Percentiles rank a stretch among this genome's conserved stretches.
Conservation (phyloP, 805 yeast genomes). For the Zygotorulaspora chibaensis region DNA sequence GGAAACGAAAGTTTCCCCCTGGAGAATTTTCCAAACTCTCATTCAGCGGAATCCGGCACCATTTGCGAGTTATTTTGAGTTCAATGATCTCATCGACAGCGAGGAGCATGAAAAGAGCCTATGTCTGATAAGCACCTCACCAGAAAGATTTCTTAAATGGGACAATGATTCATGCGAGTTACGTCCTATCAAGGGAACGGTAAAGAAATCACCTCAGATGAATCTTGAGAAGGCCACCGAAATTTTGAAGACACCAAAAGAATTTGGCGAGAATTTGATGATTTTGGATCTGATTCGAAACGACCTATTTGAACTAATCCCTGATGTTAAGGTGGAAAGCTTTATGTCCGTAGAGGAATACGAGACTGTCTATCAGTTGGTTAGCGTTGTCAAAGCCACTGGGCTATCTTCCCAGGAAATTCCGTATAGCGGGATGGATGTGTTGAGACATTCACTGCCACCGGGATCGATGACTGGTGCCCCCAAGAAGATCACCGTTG, state of each 20-base stretch:
- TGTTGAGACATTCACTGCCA: constrained; percentile 75
- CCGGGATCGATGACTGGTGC: constrained; percentile 99
- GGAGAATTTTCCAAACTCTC: constrained; percentile 76
- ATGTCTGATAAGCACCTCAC: constrained; percentile 78
- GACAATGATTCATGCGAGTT: constrained; percentile 59
- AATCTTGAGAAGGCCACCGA: constrained; percentile 54
- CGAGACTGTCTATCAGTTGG: constrained; percentile 84
- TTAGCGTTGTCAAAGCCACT: constrained; percentile 77
- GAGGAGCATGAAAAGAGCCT: constrained; percentile 42
- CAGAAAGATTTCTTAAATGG: constrained; percentile 91
- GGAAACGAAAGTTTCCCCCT: constrained; percentile 49
- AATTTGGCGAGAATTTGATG: constrained; percentile 93
- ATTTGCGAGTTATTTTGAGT: constrained; percentile 73
- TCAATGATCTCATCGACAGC: constrained; percentile 35
- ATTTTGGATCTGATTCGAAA: constrained; percentile 94
- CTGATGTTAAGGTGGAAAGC: constrained; percentile 64
- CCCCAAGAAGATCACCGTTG: constrained; percentile 90
- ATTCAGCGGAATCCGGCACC: constrained; percentile 85
- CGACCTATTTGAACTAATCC: constrained; percentile 68
- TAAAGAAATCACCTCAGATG: constrained; percentile 56
- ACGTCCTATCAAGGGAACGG: constrained; percentile 96
- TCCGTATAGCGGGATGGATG: constrained; percentile 65
- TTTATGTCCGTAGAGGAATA: constrained; percentile 93
- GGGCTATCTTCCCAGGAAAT: constrained; percentile 15
- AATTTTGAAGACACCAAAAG: constrained; percentile 79